Evolutionary conservation across 805 yeast genomes (phyloP).

Genomic region (Wickerhamomyces ciferrii): DNA sequence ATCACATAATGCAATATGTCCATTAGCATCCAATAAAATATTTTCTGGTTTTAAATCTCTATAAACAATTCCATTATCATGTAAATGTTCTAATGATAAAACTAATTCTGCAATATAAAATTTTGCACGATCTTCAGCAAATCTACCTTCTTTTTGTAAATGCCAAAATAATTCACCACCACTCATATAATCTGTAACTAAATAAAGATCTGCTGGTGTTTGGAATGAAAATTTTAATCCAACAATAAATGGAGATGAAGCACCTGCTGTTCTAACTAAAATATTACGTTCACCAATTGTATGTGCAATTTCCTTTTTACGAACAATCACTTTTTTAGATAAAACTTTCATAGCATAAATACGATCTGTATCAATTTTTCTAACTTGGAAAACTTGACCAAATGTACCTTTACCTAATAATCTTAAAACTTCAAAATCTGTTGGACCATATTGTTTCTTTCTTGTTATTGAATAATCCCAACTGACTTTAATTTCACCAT

Average conservation of each 20-base stretch:
- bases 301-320: constrained; percentile 96
- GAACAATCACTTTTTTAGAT: constrained; percentile 90
- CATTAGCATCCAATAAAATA: constrained; percentile 90
- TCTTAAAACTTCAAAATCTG: constrained; percentile 88
- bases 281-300: constrained; percentile 97
- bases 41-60: constrained; percentile 97
- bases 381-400: constrained; percentile 96
- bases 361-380: constrained; percentile 82
- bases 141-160: constrained; percentile 93
- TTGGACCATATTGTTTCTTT: constrained; percentile 84
- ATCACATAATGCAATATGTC: constrained; percentile 96
- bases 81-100: constrained; percentile 88
- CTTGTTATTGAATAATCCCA: constrained; percentile 67
- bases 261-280: constrained; percentile 84
- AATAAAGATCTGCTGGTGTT: constrained; percentile 85
- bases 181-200: constrained; percentile 96
- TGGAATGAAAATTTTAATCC: constrained; percentile 95
- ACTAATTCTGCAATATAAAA: constrained; percentile 96
- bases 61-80: constrained; percentile 92
- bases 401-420: constrained; percentile 94
- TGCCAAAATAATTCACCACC: constrained; percentile 98
- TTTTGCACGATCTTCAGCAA: constrained; percentile 89
- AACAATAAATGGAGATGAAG: constrained; percentile 89
- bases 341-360: constrained; percentile 97
- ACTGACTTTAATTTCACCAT: constrained; percentile 73